Conservation (phyloP, 345 rosid species). For the Turritis glabra region DNA sequence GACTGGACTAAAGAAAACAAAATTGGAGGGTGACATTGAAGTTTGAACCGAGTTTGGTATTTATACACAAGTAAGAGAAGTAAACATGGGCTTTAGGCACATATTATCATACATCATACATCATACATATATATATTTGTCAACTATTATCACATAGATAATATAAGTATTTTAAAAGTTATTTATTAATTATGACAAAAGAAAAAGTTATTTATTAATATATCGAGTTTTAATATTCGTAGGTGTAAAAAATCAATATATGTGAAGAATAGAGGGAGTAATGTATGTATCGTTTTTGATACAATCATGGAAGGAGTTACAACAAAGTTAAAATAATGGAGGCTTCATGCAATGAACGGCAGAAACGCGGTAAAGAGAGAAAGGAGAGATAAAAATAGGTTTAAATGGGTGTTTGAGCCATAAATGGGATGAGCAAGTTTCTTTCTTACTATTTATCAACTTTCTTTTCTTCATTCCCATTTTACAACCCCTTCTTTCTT, state of each 20-base stretch:
- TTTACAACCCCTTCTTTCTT: conserved; percentile 27
- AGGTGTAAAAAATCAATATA: not conserved
- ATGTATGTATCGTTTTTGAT: not conserved
- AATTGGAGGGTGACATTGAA: too few relatives aligned
- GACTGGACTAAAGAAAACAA: too few relatives aligned
- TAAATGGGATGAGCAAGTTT: conserved; percentile 1
- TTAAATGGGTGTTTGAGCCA: conserved; percentile 6
- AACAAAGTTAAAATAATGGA: not conserved
- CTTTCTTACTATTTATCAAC: not conserved
- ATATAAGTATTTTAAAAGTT: too few relatives aligned
- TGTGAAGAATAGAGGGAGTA: not conserved
- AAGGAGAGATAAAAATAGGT: conserved; percentile 20
- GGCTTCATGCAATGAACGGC: not conserved
- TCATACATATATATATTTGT: too few relatives aligned
- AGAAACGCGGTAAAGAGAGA: conserved; percentile 1
- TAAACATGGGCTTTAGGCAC: too few relatives aligned
- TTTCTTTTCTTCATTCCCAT: not conserved
- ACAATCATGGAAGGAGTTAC: not conserved
- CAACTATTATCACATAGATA: too few relatives aligned
- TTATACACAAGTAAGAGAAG: too few relatives aligned
- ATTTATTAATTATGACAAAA: too few relatives aligned
- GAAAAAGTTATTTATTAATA: too few relatives aligned
- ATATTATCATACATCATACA: too few relatives aligned
- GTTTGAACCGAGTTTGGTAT: too few relatives aligned
- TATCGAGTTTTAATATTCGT: not conserved